phyloP scores from a whole-genome alignment of 345 rosid species.

The Hevea brasiliensis region DNA sequence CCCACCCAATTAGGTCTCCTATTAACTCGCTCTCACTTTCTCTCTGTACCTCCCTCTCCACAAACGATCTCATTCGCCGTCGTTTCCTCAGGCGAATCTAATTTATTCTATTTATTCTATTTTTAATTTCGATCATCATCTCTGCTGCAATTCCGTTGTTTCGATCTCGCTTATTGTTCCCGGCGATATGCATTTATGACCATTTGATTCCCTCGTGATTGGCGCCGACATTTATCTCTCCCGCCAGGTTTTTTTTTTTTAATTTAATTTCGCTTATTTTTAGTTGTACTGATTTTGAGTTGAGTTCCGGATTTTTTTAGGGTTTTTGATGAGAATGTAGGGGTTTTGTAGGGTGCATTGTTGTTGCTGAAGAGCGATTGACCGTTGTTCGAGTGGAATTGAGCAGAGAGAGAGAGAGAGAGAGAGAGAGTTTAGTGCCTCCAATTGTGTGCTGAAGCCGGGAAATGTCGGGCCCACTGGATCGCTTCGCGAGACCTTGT shows the following conservation, averaged over 20 bases:
- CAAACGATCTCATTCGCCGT: slow-evolving; percentile 28
- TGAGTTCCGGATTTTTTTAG: slow-evolving; percentile 14
- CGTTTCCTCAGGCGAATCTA: slow-evolving; percentile 38
- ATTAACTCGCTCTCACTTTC: neutral
- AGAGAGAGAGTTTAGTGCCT: slow-evolving; percentile 1
- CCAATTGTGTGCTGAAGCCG: slow-evolving; percentile 10
- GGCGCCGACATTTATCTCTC: neutral
- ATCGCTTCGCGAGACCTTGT: slow-evolving; percentile 95
- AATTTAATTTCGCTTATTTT: too few species aligned
- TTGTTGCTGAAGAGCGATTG: slow-evolving; percentile 21
- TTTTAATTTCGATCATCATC: too few species aligned
- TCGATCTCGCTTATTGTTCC: slow-evolving; percentile 17
- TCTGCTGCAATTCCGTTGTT: neutral
- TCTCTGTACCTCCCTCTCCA: neutral
- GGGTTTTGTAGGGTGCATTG: neutral
- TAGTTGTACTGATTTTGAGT: neutral
- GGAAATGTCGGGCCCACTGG: slow-evolving; percentile 91
- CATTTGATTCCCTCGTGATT: slow-evolving; percentile 51
- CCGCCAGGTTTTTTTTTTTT: slow-evolving; percentile 2
- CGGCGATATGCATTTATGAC: slow-evolving; percentile 35
- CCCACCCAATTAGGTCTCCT: neutral
- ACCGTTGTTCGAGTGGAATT: slow-evolving; percentile 21
- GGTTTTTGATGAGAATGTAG: slow-evolving; percentile 21
- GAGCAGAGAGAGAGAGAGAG: neutral
- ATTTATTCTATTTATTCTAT: slow-evolving; percentile 15